phyloP scores from a whole-genome alignment of 768 basidiomycete species.

The Xanthoconium stramineum region DNA sequence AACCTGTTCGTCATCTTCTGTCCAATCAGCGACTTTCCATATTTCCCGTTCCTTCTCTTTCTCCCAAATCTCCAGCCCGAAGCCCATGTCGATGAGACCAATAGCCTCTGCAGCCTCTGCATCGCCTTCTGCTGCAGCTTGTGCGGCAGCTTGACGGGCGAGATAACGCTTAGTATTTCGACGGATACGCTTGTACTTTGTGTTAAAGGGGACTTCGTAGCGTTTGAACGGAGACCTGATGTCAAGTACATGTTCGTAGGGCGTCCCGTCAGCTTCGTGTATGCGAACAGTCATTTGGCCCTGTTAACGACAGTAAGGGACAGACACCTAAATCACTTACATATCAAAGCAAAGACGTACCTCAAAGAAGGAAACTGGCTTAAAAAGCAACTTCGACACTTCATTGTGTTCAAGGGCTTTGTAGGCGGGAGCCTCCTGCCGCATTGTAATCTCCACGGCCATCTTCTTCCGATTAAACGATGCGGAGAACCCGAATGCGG shows the following conservation, averaged over 20 bases:
- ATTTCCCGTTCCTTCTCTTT: conserved; percentile 88
- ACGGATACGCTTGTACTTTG: conserved; percentile 95
- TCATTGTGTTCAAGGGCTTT: conserved; percentile 64
- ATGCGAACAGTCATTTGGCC: conserved; percentile 99
- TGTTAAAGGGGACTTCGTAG: conserved; percentile 98
- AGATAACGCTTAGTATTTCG: conserved; percentile 95
- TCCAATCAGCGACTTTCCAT: conserved; percentile 98
- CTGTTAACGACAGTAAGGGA: conserved; percentile 35
- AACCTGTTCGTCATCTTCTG: conserved; percentile 88
- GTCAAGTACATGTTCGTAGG: conserved; percentile 96
- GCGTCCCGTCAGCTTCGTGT: conserved; percentile 98
- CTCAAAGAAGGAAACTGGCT: conserved; percentile 89
- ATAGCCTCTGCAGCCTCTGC: conserved; percentile 90
- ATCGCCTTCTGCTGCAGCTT: conserved; percentile 90
- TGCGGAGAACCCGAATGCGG: conserved; percentile 84
- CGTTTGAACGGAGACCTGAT: conserved; percentile 84
- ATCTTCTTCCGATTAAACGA: conserved; percentile 97
- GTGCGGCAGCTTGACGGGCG: conserved; percentile 87
- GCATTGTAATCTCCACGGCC: conserved; percentile 94
- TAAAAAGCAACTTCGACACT: conserved; percentile 61
- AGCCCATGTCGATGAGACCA: conserved; percentile 91
- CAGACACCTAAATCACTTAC: neutral
- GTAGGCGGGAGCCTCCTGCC: conserved; percentile 81
- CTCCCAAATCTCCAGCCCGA: conserved; percentile 94
- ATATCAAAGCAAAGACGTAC: conserved; percentile 36